A percentile compares a stretch with the other conserved stretches of the same genome.
Evolutionary conservation across 208 protist genomes (phyloP).

Genomic region (Trypanosoma vivax): DNA sequence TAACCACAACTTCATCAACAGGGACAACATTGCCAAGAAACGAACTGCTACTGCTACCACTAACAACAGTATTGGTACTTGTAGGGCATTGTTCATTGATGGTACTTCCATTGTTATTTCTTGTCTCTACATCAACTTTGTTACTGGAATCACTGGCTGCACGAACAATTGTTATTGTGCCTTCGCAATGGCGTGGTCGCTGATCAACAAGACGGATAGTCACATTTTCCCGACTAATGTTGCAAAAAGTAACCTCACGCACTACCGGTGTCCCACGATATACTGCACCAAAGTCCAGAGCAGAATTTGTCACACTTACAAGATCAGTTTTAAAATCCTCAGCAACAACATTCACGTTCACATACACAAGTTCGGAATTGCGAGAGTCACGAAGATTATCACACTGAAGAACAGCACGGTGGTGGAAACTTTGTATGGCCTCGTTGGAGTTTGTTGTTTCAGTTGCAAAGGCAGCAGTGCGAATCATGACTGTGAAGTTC

Average conservation of each 20-base stretch:
- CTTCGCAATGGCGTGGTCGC: conserved; percentile 44
- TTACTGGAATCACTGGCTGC: not conserved
- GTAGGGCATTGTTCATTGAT: not conserved
- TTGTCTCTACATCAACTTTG: not conserved
- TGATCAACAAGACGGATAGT: conserved; percentile 35
- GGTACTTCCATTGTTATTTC: not conserved
- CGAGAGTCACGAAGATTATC: conserved; percentile 71
- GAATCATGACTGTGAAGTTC: conserved; percentile 68
- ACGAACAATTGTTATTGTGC: conserved; percentile 38
- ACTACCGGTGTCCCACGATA: conserved; percentile 58
- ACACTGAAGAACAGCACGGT: conserved; percentile 65
- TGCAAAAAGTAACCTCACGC: conserved; percentile 32
- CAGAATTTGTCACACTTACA: conserved; percentile 39
- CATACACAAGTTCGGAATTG: conserved; percentile 59
- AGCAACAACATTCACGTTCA: conserved; percentile 54
- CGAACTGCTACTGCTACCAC: not conserved
- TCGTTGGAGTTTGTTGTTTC: not conserved
- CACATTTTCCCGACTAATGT: conserved; percentile 44
- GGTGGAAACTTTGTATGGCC: conserved; percentile 22
- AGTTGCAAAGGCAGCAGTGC: conserved; percentile 25
- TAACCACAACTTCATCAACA: conserved; percentile 54
- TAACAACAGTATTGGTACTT: conserved; percentile 1
- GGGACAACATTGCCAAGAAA: not conserved
- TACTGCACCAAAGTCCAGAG: conserved; percentile 73
- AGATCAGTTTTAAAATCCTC: conserved; percentile 60